phyloP scores from a whole-genome alignment of 1,284 basidiomycete species.

The Pseudozyma thailandica region DNA sequence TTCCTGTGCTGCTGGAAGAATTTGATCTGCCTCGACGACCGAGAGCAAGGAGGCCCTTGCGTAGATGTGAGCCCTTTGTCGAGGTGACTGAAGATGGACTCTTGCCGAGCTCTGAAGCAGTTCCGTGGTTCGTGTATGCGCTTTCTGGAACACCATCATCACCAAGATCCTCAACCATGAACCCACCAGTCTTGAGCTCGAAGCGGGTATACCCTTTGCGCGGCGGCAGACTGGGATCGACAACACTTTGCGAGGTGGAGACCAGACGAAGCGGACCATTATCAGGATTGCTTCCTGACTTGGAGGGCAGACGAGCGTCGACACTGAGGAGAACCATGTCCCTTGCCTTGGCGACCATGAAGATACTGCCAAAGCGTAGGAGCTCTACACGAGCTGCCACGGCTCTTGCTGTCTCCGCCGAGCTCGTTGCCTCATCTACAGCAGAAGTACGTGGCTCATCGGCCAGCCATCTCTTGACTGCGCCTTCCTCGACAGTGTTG shows the following conservation, averaged over 20 bases:
- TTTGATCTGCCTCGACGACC: conserved; percentile 28
- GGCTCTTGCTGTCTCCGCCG: conserved; percentile 20
- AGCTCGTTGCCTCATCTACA: neutral
- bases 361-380: conserved; percentile 57
- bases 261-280: conserved; percentile 43
- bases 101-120: conserved; percentile 13
- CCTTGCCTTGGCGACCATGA: conserved; percentile 61
- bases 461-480: conserved; percentile 44
- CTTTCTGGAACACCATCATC: conserved; percentile 44
- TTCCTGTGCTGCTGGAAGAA: conserved; percentile 26
- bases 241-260: conserved; percentile 48
- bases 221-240: conserved; percentile 46
- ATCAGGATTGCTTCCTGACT: neutral
- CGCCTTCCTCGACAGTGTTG: conserved; percentile 42
- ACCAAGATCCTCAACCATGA: conserved; percentile 61
- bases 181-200: conserved; percentile 55
- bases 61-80: conserved; percentile 28
- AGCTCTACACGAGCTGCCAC: conserved; percentile 48
- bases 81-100: conserved; percentile 20
- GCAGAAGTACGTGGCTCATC: conserved; percentile 6
- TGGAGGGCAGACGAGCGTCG: conserved; percentile 50
- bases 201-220: conserved; percentile 57
- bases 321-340: conserved; percentile 59
- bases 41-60: conserved; percentile 29
- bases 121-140: neutral